A percentile compares a stretch with the other conserved stretches of the same genome.
phyloP scores from a whole-genome alignment of 805 yeast species.

The Zygotorulaspora danielsina region DNA sequence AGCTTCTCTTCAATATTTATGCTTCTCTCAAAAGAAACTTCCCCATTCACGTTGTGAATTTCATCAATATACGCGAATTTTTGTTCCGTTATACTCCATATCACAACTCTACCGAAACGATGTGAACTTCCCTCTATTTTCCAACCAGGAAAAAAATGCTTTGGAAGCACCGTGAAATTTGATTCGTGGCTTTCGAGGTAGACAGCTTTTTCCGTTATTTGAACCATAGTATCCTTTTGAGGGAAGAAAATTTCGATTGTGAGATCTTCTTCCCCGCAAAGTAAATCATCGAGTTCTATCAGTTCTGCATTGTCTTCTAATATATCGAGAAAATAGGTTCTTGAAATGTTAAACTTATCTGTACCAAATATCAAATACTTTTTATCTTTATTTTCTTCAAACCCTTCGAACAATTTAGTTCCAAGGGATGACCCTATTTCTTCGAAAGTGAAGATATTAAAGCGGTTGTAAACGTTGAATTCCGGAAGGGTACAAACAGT shows the following conservation, averaged over 20 bases:
- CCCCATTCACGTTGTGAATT: constrained; percentile 3
- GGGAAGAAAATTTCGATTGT: constrained; percentile 14
- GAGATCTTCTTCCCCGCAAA: constrained; percentile 9
- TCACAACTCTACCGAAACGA: constrained; percentile 8
- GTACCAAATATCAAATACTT: constrained; percentile 14
- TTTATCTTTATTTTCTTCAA: constrained; percentile 1
- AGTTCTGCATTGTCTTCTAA: constrained; percentile 5
- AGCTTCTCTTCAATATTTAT: constrained; percentile 4
- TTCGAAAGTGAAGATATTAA: constrained; percentile 6
- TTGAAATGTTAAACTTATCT: constrained; percentile 9
- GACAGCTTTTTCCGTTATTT: constrained; percentile 14
- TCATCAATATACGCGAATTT: constrained; percentile 11
- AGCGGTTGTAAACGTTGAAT: constrained; percentile 12
- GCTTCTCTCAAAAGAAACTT: neutral
- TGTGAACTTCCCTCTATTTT: constrained; percentile 14
- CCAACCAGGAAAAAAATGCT: constrained; percentile 10
- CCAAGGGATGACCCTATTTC: constrained; percentile 2
- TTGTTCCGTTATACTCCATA: constrained; percentile 19
- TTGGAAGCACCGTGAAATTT: neutral
- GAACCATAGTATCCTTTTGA: constrained; percentile 13
- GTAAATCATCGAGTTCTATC: constrained; percentile 21
- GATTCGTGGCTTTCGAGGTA: constrained; percentile 9
- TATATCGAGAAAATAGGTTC: constrained; percentile 11
- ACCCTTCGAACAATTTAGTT: constrained; percentile 1
- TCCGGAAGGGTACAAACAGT: constrained; percentile 12